Base-by-base conservation (phyloP, 1,284 basidiomycete genomes). In the Rugosomyces carneus region DNA sequence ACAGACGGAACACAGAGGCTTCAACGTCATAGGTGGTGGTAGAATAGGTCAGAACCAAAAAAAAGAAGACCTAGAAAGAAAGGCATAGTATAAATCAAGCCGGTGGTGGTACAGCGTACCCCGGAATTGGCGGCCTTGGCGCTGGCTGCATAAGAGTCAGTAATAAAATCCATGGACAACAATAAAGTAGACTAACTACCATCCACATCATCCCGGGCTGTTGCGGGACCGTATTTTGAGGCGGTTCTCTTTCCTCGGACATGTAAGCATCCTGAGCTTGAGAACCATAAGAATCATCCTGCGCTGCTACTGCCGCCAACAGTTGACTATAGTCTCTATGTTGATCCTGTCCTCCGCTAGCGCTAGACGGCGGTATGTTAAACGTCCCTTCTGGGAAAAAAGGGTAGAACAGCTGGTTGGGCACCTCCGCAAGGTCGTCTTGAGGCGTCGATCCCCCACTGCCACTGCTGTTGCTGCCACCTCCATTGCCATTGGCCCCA, bases 341-440 rank as follows among this genome's bases (percentile, higher is more conserved):
- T 19, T 55, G 60, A n/a, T 52, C 47, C 9, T 56, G 56, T 10
- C 21, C 20, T 20, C 55, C 54, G 37, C 58, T 52, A 8, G 60
- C 55, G 24, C 51, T 52, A 46, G 35, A 47, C 37, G 42, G 56
- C 47, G 56, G 55, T 23, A 54, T 55, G 21, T 52, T 24, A 34
- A 47, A 47, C 6, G 55, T 43, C 1, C 19, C 35, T 11, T 85
- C 81, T 0, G 81, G 79, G 58, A 74, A 85, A 67, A 85, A 85
- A 0, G 84, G 84, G 57, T 84, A 88, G 63, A 88, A 87, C 43
- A 88, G 61, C 16, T 71, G 71, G 2, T 75, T 66, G 1, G 84
- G 82, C 40, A 87, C 69, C 36, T 84, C 80, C 4, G 77, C 77
- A 39, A 84, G 63, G 41, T 69, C 73, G 26, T 70, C 69, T 0